Evolutionary conservation across 257 asterid species (phyloP).

Genomic region (Cynanchum wilfordii): DNA sequence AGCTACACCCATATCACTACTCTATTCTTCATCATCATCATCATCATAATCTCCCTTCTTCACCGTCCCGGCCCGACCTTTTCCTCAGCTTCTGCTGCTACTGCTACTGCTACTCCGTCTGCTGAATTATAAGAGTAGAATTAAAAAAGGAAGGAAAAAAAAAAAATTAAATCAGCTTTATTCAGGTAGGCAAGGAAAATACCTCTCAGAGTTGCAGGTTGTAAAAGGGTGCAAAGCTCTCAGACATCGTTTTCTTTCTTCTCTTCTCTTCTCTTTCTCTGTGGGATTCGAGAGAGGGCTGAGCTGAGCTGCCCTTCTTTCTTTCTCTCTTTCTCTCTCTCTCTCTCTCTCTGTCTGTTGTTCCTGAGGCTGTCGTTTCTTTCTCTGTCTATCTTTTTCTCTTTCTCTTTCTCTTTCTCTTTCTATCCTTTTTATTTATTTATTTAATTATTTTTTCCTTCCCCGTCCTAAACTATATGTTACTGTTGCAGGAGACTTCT

Average conservation of each 20-base stretch:
- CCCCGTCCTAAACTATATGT: neutral
- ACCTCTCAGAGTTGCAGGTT: slow-evolving; percentile 76
- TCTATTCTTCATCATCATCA: slow-evolving; percentile 38
- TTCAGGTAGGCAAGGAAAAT: slow-evolving; percentile 28
- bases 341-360: slow-evolving; percentile 39
- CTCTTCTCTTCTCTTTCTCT: slow-evolving; percentile 5
- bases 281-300: slow-evolving; percentile 39
- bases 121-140: too few relatives aligned
- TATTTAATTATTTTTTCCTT: neutral
- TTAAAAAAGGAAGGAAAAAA: neutral
- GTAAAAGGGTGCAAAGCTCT: slow-evolving; percentile 55
- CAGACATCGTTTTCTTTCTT: slow-evolving; percentile 77
- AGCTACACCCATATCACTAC: slow-evolving; percentile 51
- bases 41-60: slow-evolving; percentile 17
- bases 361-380: slow-evolving; percentile 50
- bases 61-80: slow-evolving; percentile 1
- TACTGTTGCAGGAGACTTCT: slow-evolving; percentile 43
- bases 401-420: slow-evolving; percentile 22
- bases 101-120: too few relatives aligned
- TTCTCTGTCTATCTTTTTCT: slow-evolving; percentile 31
- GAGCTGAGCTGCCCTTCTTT: slow-evolving; percentile 8
- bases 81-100: slow-evolving; percentile 14
- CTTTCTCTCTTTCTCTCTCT: slow-evolving; percentile 9
- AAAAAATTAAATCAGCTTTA: slow-evolving; percentile 36
- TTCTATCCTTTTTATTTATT: slow-evolving; percentile 21